Base-by-base conservation (phyloP, 768 basidiomycete species). In the Boletales sp. region DNA sequence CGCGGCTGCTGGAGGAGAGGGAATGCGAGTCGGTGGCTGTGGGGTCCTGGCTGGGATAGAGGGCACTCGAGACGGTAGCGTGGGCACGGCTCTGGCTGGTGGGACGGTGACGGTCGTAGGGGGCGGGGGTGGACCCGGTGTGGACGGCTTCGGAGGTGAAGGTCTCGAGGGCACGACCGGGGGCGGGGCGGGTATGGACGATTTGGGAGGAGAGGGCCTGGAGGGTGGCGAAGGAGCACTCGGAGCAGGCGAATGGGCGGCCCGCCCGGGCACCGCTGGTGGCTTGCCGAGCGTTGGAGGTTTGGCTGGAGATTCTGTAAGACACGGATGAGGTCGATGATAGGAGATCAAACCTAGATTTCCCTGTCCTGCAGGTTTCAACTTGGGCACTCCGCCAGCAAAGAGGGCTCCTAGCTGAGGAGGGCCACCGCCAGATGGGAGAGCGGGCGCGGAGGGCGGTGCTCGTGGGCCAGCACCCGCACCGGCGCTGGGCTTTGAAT, bases 331-430 rank as follows among this genome's bases (percentile, higher is more conserved):
- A 43, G 31, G 12, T 54, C 48, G 24, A 34, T 47, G 39, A 35
- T 38, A 47, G 47, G 54, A 52, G 39, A 39, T 47, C 75, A 51
- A 61, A 86, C 87, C 80, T 48, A 75, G 67, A 65, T 72, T 76
- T 47, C 62, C 75, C 50, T 81, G 78, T 12, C 83, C 87, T n/a
- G 87, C 78, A 40, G 90, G 82, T 73, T 87, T 94, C 61, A 95
- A 65, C 64, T 89, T 94, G 5, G 94, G 94, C 74, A 95, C 83
- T 1, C 94, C 93, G 14, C 90, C 92, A 40, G 93, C 91, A 62
- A 97, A 94, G 11, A 97, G 69, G 2, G 82, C 85, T 30, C 83
- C 93, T 5, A 94, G 72, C 66, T 94, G 91, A 21, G 90, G 89
- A 24, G 91, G 83, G 8, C 76, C 83, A n/a, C 63, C 71, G 8